A percentile compares a stretch with the other conserved stretches of the same genome.
Conservation (phyloP, 2,329 filamentous ascomycete genomes). For the Fusarium dlaminii region DNA sequence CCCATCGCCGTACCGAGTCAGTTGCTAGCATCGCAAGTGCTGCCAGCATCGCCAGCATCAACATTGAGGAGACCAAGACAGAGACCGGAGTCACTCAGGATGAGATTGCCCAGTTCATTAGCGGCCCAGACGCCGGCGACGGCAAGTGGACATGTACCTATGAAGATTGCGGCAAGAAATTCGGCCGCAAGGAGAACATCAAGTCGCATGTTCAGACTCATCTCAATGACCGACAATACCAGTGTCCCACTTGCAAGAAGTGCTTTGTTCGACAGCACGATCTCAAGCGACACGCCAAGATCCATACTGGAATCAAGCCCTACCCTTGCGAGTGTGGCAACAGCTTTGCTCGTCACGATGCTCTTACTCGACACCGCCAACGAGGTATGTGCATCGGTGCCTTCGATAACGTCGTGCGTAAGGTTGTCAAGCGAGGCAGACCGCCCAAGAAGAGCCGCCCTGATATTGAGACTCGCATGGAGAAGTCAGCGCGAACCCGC, state of each 20-base stretch:
- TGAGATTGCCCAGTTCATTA: slow-evolving; percentile 80
- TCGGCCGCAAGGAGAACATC: slow-evolving; percentile 98
- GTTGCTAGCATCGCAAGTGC: slow-evolving; percentile 66
- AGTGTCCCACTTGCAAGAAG: slow-evolving; percentile 92
- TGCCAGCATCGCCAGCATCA: slow-evolving; percentile 69
- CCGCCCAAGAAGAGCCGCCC: slow-evolving; percentile 68
- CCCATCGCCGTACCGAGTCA: slow-evolving; percentile 68
- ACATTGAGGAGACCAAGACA: slow-evolving; percentile 71
- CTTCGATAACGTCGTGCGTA: slow-evolving; percentile 78
- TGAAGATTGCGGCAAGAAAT: slow-evolving; percentile 84
- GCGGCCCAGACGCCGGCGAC: slow-evolving; percentile 75
- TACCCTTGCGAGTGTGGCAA: slow-evolving; percentile 95
- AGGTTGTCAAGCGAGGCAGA: slow-evolving; percentile 69
- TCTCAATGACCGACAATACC: slow-evolving; percentile 93
- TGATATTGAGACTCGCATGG: slow-evolving; percentile 63
- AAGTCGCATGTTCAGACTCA: slow-evolving; percentile 98
- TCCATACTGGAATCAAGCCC: slow-evolving; percentile 94
- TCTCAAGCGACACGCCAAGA: slow-evolving; percentile 96
- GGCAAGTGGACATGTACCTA: slow-evolving; percentile 83
- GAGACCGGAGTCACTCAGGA: slow-evolving; percentile 89
- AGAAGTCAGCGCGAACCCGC: slow-evolving; percentile 65
- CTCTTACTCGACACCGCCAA: slow-evolving; percentile 91
- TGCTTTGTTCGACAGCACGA: slow-evolving; percentile 98
- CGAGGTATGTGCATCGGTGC: slow-evolving; percentile 96
- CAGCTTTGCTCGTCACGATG: slow-evolving; percentile 94